A percentile compares a stretch with the other conserved stretches of the same genome.
Evolutionary conservation across 2,329 filamentous ascomycete species (phyloP).

Genomic region (Colletotrichum noveboracense): DNA sequence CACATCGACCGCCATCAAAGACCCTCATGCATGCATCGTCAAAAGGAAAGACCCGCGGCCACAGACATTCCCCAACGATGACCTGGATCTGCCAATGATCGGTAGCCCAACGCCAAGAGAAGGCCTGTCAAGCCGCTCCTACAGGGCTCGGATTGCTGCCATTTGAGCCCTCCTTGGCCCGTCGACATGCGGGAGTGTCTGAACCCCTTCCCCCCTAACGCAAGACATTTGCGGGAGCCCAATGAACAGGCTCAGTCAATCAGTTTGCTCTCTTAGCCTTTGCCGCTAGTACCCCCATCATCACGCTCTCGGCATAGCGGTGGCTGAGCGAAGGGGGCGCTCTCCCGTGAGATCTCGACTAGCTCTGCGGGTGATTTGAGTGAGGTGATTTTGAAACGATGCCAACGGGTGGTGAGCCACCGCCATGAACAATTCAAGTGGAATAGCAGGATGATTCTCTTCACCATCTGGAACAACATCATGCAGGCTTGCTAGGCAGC

Average conservation of each 20-base stretch:
- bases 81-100: not conserved
- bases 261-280: not conserved
- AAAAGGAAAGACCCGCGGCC: not conserved
- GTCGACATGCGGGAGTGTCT: not conserved
- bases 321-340: constrained; percentile 4
- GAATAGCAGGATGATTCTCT: not conserved
- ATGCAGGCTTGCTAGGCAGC: not conserved
- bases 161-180: not conserved
- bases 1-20: not conserved
- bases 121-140: not conserved
- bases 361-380: not conserved
- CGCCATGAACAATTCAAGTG: not conserved
- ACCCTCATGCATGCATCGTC: not conserved
- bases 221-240: not conserved
- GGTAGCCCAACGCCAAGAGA: not conserved
- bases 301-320: constrained; percentile 1
- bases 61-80: not conserved
- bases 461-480: not conserved
- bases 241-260: not conserved
- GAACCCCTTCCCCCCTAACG: not conserved
- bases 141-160: not conserved
- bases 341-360: not conserved
- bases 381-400: not conserved
- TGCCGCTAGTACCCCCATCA: not conserved
- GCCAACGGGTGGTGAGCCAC: not conserved